These are phyloP conservation scores for Nasturtium officinale DNA, from an alignment of 345 rosid species.

Conservation along the genomic window DNA sequence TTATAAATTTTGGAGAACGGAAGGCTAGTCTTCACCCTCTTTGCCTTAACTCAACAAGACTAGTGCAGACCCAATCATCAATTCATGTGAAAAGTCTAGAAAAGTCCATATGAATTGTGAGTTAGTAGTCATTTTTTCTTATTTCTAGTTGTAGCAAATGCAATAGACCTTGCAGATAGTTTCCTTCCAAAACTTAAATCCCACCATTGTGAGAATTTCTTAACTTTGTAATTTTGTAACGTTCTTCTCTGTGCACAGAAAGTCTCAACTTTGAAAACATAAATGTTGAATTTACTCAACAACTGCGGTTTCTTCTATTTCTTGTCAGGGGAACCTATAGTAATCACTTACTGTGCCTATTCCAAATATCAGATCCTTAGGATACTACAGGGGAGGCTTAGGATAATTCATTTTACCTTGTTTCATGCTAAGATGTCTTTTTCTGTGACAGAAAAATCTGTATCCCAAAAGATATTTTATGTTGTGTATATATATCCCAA, in stretches of 20 bases:
- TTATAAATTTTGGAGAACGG: neutral
- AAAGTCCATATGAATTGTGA: neutral
- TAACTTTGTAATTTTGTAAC: neutral
- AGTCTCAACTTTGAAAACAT: constrained; percentile 27
- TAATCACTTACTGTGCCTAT: constrained; percentile 75
- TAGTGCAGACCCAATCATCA: too few species aligned
- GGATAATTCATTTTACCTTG: constrained; percentile 50
- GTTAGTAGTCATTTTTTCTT: neutral
- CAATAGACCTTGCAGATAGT: constrained; percentile 83
- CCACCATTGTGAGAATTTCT: constrained; percentile 57
- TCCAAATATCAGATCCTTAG: constrained; percentile 71
- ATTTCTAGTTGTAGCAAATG: constrained; percentile 78
- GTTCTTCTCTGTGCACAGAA: neutral
- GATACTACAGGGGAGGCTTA: constrained; percentile 79
- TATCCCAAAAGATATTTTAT: neutral
- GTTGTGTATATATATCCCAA: constrained; percentile 1
- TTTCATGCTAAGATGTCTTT: neutral
- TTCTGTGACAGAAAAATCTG: neutral
- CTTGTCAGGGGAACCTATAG: constrained; percentile 71
- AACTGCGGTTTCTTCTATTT: constrained; percentile 15
- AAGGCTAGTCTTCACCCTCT: too few species aligned
- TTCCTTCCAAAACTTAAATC: constrained; percentile 82
- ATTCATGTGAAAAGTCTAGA: too few species aligned
- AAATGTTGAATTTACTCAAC: neutral
- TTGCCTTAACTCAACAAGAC: neutral